Evolutionary conservation across 208 protist species (phyloP).

Genomic region (Trichomonas tenax): DNA sequence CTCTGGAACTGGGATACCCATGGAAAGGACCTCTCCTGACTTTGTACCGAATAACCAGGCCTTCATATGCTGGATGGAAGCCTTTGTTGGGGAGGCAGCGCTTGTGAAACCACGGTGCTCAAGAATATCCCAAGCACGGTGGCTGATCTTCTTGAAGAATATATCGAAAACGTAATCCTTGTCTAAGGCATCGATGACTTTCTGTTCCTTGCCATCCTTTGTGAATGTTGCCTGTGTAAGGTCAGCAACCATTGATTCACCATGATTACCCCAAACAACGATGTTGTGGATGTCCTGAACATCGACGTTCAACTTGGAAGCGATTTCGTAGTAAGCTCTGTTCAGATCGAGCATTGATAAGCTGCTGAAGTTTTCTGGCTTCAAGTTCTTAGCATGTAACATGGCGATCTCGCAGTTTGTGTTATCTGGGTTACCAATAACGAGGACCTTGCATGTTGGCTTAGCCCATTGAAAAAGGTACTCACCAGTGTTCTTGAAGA

Average conservation of each 20-base stretch:
- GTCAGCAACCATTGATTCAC: conserved; percentile 62
- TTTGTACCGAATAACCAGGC: conserved; percentile 54
- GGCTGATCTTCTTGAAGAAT: conserved; percentile 63
- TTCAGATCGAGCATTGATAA: conserved; percentile 90
- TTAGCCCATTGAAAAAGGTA: neutral
- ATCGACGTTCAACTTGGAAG: conserved; percentile 42
- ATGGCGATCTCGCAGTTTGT: neutral
- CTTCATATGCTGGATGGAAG: conserved; percentile 50
- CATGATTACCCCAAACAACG: conserved; percentile 87
- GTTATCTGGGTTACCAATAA: neutral
- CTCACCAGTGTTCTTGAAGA: neutral
- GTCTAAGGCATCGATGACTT: conserved; percentile 47
- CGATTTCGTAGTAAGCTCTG: conserved; percentile 61
- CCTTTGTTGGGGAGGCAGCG: conserved; percentile 69
- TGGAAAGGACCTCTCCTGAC: conserved; percentile 54
- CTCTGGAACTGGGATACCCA: conserved; percentile 60
- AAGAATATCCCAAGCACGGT: conserved; percentile 71
- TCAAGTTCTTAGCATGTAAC: conserved; percentile 10
- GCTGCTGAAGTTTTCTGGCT: conserved; percentile 67
- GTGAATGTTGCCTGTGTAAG: conserved; percentile 55
- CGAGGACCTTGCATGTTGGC: neutral
- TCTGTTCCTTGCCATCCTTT: conserved; percentile 28
- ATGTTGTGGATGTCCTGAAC: conserved; percentile 58
- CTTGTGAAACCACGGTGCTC: conserved; percentile 56
- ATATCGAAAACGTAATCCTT: conserved; percentile 49